Base-by-base conservation (phyloP, 805 yeast genomes). In the Torulaspora quercuum region DNA sequence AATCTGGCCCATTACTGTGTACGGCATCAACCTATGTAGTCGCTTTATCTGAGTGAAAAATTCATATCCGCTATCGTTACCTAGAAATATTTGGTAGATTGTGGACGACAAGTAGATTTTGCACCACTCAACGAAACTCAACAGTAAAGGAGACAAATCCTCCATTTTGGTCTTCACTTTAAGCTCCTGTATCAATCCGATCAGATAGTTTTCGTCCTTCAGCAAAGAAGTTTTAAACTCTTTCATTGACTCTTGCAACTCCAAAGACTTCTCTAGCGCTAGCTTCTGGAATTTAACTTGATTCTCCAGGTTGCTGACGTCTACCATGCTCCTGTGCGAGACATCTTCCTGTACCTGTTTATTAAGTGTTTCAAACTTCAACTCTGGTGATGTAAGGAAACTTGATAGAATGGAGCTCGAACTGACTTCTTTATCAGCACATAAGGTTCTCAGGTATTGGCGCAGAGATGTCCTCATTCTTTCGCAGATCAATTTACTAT, bases 31-130 rank as follows among this genome's bases (percentile, higher is more conserved):
- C 20, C 70, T 64, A 62, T 90, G 96, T 25, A 92, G 63, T 39
- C 80, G 75, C 45, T 77, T 76, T 20, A 83, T 65, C 53, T 86
- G 87, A 8, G 73, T 70, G 49, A 82, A 79, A 49, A 84, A 67
- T 49, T 86, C 95, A 42, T 78, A 76, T 1, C 95, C 79, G 44
- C 77, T 76, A 56, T 90, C 97, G 35, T 76, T 80, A 1, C 90
- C 92, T 15, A 90, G 66, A 49, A 88, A 82, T 24, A 82, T 49
- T 46, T 85, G 87, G 60, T 85, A 89, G 3, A 90, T 63, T 0
- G 95, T 81, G 0, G 95, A 83, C 0, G 97, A 86, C 6, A 86
- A 61, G 55, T 88, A 90, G 7, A 90, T 74, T 43, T 87, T 78
- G 42, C 82, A 75, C 86, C 95, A 82, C 48, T 84, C 87, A 26